Evolutionary conservation across 169 alveolate genomes (phyloP).

Genomic region (Cryptosporidium bovis): DNA sequence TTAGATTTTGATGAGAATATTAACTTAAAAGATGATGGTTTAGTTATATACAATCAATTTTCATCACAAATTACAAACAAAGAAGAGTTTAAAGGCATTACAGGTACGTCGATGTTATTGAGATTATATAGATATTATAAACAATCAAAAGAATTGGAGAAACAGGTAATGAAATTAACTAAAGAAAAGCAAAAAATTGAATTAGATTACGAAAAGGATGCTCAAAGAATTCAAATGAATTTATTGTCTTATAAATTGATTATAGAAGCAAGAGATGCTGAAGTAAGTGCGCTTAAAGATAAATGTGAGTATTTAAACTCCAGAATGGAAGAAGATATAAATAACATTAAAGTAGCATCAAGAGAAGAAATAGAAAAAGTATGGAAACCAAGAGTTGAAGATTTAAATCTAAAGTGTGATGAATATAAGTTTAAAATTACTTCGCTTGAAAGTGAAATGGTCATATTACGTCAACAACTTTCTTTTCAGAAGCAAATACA

Average conservation of each 20-base stretch:
- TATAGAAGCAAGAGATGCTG: slow-evolving; percentile 66
- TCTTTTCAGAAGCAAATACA: slow-evolving; percentile 40
- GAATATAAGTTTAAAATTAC: slow-evolving; percentile 24
- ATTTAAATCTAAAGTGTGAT: slow-evolving; percentile 35
- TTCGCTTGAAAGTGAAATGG: slow-evolving; percentile 67
- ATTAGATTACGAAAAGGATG: slow-evolving; percentile 64
- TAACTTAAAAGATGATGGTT: slow-evolving; percentile 10
- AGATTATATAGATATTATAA: slow-evolving; percentile 68
- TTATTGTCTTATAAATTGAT: slow-evolving; percentile 37
- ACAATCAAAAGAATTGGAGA: slow-evolving; percentile 28
- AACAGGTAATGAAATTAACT: slow-evolving; percentile 51
- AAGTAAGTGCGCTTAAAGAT: slow-evolving; percentile 38
- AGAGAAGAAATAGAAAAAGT: slow-evolving; percentile 68
- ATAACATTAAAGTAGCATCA: slow-evolving; percentile 37
- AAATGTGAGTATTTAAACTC: slow-evolving; percentile 13
- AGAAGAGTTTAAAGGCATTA: slow-evolving; percentile 22
- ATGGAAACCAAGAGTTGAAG: slow-evolving; percentile 66
- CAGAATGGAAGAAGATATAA: slow-evolving; percentile 48
- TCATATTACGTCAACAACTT: slow-evolving; percentile 62
- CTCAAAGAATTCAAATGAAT: slow-evolving; percentile 35
- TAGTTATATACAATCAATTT: neutral
- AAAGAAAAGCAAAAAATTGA: slow-evolving; percentile 61
- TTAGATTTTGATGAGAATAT: slow-evolving; percentile 12
- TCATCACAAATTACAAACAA: slow-evolving; percentile 22
- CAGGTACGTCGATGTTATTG: slow-evolving; percentile 55